Conservation (phyloP, 2,329 filamentous ascomycete genomes). For the Fusarium kyushuense region DNA sequence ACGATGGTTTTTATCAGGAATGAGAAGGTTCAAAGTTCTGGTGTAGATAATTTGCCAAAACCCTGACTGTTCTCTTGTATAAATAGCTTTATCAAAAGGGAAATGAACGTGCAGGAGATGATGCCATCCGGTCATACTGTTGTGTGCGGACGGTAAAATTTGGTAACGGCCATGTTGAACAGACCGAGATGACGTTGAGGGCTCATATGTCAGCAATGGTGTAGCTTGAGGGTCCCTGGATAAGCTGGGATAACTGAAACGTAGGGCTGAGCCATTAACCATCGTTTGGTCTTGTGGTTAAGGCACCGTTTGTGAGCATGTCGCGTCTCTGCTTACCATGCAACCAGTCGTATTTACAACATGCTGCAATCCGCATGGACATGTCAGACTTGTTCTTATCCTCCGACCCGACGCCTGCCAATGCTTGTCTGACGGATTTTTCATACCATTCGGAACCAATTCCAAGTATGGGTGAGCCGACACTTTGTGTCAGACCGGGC, state of each 20-base stretch:
- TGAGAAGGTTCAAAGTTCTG: too few species aligned
- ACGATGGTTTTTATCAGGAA: neutral
- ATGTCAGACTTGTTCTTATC: slow-evolving; percentile 11
- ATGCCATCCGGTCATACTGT: neutral
- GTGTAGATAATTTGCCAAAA: neutral
- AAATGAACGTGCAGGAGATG: neutral
- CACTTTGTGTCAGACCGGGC: slow-evolving; percentile 26
- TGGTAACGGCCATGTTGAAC: neutral
- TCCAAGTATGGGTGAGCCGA: neutral
- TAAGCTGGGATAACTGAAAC: slow-evolving; percentile 1
- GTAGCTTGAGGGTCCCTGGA: neutral
- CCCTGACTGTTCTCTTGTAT: neutral
- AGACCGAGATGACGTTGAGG: neutral
- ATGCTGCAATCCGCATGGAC: neutral
- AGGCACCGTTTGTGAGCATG: neutral
- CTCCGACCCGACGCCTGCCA: neutral
- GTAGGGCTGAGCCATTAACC: slow-evolving; percentile 25
- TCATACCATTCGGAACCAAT: slow-evolving; percentile 16
- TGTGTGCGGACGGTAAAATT: neutral
- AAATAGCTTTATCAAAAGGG: too few species aligned
- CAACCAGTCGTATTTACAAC: neutral
- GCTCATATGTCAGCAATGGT: slow-evolving; percentile 7
- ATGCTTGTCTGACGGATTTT: neutral
- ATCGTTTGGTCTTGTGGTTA: neutral
- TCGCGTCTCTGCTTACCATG: neutral